Evolutionary conservation across 805 yeast genomes (phyloP), one percentile per base, ranked within the genome.

Genomic region (Dipodascopsis uninucleata): DNA sequence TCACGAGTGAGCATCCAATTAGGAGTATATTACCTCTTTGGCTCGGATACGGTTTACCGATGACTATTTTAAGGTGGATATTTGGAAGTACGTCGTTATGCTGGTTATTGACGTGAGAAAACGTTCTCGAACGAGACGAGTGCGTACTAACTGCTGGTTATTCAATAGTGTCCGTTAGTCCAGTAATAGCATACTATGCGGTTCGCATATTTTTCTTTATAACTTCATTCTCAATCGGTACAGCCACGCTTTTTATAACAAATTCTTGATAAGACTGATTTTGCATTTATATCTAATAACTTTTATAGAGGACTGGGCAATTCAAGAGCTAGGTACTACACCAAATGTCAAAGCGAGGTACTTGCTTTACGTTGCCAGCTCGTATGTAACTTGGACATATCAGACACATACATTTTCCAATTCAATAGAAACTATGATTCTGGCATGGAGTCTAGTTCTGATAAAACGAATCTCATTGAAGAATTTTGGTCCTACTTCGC

Each of bases 391-490:
- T 0, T 71, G 86, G 69, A 77, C 81, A 0, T 81, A 81, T 57
- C 97, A 93, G 60, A 71, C 85, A 0, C 97, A 88, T 60, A 79
- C 94, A 0, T 85, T 93, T 57, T 85, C 96, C n/a, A 93, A 93
- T 61, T 77, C 88, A 18, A 59, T 85, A 1, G 99, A 93, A 42
- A 67, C 74, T 0, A 52, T 70, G 10, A 35, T 82, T 32, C 66
- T 83, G 7, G 55, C 81, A 17, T 61, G 75, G 54, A 61, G 71
- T 12, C 58, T 84, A 5, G 75, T 72, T 47, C 61, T 80, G 24
- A 71, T 82, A 31, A 56, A 66, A 54, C 53, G 53, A 6, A 36
- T 50, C 12, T 41, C 55, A 29, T 24, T 34, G n/a, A 39, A 46
- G 8, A 47, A 39, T 29, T 47, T 43, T 16, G 47, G 45, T 4